Percentiles rank a stretch among this genome's conserved stretches.
These are phyloP conservation scores for Yamadazyma trypodendri DNA, from an alignment of 1,139 yeast species.

Conservation along the genomic window DNA sequence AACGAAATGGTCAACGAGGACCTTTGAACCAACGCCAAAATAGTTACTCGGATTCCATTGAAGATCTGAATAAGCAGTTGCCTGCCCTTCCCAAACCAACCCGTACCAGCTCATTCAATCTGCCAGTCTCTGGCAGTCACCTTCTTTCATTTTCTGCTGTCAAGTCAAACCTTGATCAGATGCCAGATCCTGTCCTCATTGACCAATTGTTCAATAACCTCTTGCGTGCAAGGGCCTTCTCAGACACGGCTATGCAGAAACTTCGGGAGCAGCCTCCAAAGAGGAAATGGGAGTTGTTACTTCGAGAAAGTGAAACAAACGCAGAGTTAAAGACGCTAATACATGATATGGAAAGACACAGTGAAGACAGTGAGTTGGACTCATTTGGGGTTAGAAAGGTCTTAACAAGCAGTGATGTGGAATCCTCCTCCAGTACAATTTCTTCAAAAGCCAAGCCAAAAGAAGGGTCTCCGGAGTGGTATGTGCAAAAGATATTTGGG, in stretches of 20 bases:
- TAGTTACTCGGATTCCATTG: conserved; percentile 16
- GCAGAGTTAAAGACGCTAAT: conserved; percentile 26
- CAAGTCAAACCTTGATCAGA: conserved; percentile 29
- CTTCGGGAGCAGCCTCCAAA: conserved; percentile 32
- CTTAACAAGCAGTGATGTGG: conserved; percentile 10
- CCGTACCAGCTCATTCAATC: neutral
- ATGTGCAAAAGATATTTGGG: conserved; percentile 36
- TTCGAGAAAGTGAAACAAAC: conserved; percentile 43
- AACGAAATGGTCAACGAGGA: neutral
- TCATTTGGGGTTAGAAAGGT: conserved; percentile 5
- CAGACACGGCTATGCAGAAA: conserved; percentile 32
- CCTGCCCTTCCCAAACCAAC: conserved; percentile 8
- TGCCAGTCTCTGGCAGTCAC: conserved; percentile 7
- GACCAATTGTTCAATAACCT: conserved; percentile 40
- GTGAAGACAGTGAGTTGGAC: conserved; percentile 4
- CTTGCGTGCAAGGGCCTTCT: conserved; percentile 38
- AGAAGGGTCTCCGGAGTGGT: conserved; percentile 48
- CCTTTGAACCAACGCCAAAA: too few relatives aligned
- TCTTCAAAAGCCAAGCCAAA: conserved; percentile 13
- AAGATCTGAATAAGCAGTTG: conserved; percentile 7
- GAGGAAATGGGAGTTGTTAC: conserved; percentile 48
- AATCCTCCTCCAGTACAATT: conserved; percentile 4
- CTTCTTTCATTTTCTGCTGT: conserved; percentile 34
- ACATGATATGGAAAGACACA: conserved; percentile 5
- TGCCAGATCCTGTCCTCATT: conserved; percentile 38